Evolutionary conservation across 2,329 filamentous ascomycete genomes (phyloP).

Genomic region (Diaporthe nobilis): DNA sequence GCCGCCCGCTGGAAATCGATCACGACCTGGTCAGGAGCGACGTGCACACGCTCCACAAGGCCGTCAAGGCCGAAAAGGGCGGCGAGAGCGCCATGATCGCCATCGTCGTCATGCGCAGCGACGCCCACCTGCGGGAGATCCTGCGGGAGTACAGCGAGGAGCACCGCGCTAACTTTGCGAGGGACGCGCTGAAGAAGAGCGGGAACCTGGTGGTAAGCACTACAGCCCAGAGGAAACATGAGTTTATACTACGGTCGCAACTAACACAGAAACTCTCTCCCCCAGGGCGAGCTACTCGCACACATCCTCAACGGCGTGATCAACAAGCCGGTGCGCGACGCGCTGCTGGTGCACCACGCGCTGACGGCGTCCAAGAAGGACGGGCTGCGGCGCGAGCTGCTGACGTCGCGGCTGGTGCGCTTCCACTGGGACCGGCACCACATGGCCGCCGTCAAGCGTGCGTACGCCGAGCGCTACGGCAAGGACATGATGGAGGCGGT

Average conservation of each 20-base stretch:
- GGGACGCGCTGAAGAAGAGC: constrained; percentile 89
- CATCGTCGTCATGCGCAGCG: constrained; percentile 85
- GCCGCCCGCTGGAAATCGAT: constrained; percentile 71
- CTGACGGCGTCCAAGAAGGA: constrained; percentile 81
- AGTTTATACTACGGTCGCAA: background rate
- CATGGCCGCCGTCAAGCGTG: constrained; percentile 82
- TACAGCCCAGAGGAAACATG: background rate
- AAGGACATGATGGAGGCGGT: constrained; percentile 83
- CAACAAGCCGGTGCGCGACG: constrained; percentile 94
- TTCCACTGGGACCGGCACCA: constrained; percentile 94
- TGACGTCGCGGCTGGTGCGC: constrained; percentile 89
- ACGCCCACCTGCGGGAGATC: constrained; percentile 85
- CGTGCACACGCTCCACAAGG: constrained; percentile 77
- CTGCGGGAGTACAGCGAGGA: constrained; percentile 81
- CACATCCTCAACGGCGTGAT: constrained; percentile 98
- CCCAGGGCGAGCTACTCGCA: constrained; percentile 90
- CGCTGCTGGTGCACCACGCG: constrained; percentile 91
- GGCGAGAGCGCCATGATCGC: constrained; percentile 90
- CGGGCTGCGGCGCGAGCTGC: constrained; percentile 82
- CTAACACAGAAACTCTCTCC: constrained; percentile 25
- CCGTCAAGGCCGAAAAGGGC: constrained; percentile 81
- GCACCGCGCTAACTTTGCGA: constrained; percentile 85
- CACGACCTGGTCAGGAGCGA: constrained; percentile 76
- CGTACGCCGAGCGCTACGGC: constrained; percentile 84
- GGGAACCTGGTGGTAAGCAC: constrained; percentile 89